phyloP scores from a whole-genome alignment of 345 rosid genomes.

The Syzygium aqueum region DNA sequence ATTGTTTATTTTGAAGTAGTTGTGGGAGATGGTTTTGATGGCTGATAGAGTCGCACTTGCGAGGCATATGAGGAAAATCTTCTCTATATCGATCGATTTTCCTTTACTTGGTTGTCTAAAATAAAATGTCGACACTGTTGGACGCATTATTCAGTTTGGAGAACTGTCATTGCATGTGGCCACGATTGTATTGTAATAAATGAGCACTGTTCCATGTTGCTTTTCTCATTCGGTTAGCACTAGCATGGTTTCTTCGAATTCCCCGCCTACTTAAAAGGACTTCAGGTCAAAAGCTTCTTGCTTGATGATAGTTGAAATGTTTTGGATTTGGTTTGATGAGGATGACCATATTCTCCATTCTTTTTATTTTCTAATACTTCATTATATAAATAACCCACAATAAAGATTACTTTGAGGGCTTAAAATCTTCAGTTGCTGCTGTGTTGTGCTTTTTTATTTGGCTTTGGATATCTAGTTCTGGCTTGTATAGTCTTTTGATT shows the following conservation, averaged over 20 bases:
- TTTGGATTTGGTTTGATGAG: neutral
- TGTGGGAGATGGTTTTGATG: neutral
- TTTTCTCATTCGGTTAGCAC: neutral
- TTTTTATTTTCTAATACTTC: neutral
- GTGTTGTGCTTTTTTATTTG: neutral
- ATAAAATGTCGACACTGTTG: neutral
- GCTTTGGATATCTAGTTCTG: neutral
- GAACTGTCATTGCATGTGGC: neutral
- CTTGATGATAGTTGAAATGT: neutral
- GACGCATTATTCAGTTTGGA: neutral
- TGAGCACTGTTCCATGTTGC: neutral
- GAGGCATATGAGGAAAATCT: neutral
- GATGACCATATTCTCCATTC: neutral
- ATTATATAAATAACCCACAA: neutral
- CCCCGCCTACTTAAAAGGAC: neutral
- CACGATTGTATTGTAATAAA: neutral
- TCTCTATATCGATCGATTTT: neutral
- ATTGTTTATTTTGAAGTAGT: neutral
- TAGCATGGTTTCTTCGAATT: neutral
- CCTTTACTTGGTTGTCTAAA: neutral
- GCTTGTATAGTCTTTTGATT: neutral
- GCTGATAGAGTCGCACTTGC: neutral
- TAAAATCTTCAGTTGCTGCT: neutral
- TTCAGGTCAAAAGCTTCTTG: neutral
- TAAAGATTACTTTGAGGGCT: neutral